Evolutionary conservation across 2,329 filamentous ascomycete species (phyloP), one percentile per base, ranked within the genome.

Genomic region (Penicillium sp.): DNA sequence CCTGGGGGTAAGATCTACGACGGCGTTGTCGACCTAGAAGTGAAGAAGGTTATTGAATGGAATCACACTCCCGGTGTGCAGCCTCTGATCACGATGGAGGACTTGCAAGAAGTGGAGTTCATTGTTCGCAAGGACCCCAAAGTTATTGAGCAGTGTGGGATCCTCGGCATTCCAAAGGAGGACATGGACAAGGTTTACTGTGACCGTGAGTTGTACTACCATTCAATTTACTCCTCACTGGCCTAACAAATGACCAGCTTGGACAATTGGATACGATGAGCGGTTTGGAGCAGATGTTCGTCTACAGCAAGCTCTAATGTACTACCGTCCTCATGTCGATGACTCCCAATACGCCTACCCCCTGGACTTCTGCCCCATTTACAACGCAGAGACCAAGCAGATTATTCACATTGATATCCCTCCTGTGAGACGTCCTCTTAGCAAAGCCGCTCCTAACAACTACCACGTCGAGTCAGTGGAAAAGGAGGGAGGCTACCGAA

Each of bases 131-230:
- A 88, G 69, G 92, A 97, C 73, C 87, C 91, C 15, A 91, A 90
- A 70, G 92, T 97, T 63, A 95, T 97, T 67, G 92, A 97, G 78
- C 93, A 97, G 77, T 97, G 93, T 72, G 86, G 85, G 7, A 85
- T 97, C 63, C 86, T 92, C 62, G 93, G 93, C 1, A 91, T 97
- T 63, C 86, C 91, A 13, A 84, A 84, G 60, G 85, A 91, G 68
- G 91, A 96, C 64, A 97, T 97, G 93, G 82, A 95, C 82, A 97
- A 97, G 79, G 91, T 97, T 52, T 97, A 96, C 81, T 96, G 93
- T 77, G 93, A 97, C 75, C 92, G 87, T 85, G 75, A 78, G 85
- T 84, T 11, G 9, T 19, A 7, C 35, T 9, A 15, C 4, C 30
- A 17, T 17, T 19, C 9, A 13, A 23, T 45, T 53, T 44, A 49